These are phyloP conservation scores for Ustilago trichophora DNA, from an alignment of 1,284 basidiomycete species.

Conservation along the genomic window DNA sequence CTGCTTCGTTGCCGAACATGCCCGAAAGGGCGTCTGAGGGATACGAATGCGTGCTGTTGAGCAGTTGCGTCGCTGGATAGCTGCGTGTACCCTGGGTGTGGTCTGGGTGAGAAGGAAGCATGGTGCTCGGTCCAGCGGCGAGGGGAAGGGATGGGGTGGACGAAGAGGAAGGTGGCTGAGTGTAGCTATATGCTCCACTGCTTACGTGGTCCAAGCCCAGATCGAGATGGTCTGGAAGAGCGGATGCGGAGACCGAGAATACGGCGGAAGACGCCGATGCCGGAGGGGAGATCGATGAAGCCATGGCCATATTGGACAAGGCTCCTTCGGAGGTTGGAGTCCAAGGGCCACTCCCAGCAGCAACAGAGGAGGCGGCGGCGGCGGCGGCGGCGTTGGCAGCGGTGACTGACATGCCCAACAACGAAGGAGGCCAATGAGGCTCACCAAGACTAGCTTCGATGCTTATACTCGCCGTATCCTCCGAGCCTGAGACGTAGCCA, in stretches of 20 bases:
- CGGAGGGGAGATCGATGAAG: constrained; percentile 16
- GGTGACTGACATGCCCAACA: not conserved
- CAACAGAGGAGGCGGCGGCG: no score
- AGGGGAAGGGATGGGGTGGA: constrained; percentile 5
- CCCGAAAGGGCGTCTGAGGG: no score
- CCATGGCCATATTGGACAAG: constrained; percentile 15
- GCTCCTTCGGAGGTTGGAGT: constrained; percentile 17
- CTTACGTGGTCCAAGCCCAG: not conserved
- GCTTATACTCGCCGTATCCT: constrained; percentile 4
- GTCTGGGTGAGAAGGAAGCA: not conserved
- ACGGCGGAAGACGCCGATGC: constrained; percentile 5
- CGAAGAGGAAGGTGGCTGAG: not conserved
- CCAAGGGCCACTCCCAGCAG: constrained; percentile 3
- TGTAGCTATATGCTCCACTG: constrained; percentile 1
- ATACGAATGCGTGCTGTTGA: no score
- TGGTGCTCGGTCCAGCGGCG: not conserved
- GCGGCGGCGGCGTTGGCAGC: not conserved
- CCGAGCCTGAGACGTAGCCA: constrained; percentile 7
- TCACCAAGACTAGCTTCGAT: constrained; percentile 12
- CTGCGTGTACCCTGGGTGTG: constrained; percentile 1
- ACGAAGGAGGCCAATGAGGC: constrained; percentile 10
- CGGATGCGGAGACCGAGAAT: constrained; percentile 7
- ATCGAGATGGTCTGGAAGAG: constrained; percentile 13
- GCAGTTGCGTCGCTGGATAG: no score
- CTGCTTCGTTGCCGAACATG: no score